A percentile compares a stretch with the other conserved stretches of the same genome.
These are phyloP conservation scores for Mallotus japonicus DNA, from an alignment of 441 rosid genomes.

Conservation along the genomic window DNA sequence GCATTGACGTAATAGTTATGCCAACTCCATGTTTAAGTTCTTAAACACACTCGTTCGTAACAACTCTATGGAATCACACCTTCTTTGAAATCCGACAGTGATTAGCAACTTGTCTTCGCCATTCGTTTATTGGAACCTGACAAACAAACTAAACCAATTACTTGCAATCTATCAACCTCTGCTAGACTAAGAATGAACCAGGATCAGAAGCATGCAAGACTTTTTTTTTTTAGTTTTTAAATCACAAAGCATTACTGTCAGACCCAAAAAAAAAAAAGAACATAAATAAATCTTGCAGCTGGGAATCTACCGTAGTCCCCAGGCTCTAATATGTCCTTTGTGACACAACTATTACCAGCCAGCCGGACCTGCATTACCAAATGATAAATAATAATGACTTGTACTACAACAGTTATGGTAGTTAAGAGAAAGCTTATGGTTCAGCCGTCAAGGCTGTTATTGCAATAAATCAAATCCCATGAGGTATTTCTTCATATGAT, in stretches of 20 bases:
- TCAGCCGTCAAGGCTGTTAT: too few relatives aligned
- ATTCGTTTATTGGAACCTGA: slow-evolving; percentile 54
- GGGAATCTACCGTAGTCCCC: slow-evolving; percentile 87
- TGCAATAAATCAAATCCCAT: too few relatives aligned
- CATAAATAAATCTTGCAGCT: slow-evolving; percentile 46
- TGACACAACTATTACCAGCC: slow-evolving; percentile 69
- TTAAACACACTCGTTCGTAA: not conserved
- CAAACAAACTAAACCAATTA: not conserved
- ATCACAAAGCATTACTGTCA: too few relatives aligned
- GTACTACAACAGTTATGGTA: not conserved
- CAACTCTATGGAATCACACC: slow-evolving; percentile 13
- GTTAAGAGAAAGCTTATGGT: not conserved
- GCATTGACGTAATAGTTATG: too few relatives aligned
- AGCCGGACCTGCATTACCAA: slow-evolving; percentile 51
- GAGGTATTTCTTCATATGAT: not conserved
- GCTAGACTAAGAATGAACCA: slow-evolving; percentile 3
- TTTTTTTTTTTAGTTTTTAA: too few relatives aligned
- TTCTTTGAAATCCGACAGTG: slow-evolving; percentile 32
- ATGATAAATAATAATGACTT: not conserved
- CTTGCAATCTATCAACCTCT: not conserved
- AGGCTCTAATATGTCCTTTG: slow-evolving; percentile 57
- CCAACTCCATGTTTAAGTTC: too few relatives aligned
- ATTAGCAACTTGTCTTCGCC: slow-evolving; percentile 57
- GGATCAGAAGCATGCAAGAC: not conserved
- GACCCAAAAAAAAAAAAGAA: too few relatives aligned